Conservation (phyloP, 352 stramenopile genomes). For the Phytophthora aleatoria region DNA sequence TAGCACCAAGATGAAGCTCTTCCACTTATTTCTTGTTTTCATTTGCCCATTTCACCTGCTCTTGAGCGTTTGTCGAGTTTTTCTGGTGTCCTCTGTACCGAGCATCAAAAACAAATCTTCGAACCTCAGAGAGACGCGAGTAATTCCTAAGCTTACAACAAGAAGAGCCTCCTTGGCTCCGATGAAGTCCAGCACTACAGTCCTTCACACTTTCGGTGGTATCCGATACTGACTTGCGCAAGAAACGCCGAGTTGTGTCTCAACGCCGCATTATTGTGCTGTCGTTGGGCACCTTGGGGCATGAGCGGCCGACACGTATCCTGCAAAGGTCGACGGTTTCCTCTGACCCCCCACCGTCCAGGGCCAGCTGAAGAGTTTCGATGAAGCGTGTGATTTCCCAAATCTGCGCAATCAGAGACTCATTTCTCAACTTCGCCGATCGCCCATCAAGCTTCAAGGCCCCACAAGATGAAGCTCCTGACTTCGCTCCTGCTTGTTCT, state of each 20-base stretch:
- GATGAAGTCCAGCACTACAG: background rate
- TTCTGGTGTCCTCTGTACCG: no score
- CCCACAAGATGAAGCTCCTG: conserved; percentile 42
- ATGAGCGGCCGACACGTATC: background rate
- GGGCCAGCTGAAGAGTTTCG: conserved; percentile 8
- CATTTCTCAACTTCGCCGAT: conserved; percentile 30
- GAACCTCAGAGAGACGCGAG: no score
- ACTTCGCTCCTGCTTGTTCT: conserved; percentile 35
- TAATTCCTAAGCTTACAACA: no score
- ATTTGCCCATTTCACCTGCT: no score
- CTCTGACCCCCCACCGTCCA: background rate
- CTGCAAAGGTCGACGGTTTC: background rate
- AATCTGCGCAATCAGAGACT: background rate
- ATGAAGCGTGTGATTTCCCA: background rate
- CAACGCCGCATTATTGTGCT: background rate
- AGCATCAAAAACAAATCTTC: no score
- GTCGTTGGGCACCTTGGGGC: background rate
- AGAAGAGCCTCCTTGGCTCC: no score
- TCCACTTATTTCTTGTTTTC: no score
- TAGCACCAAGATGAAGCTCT: no score
- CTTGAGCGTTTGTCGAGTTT: no score
- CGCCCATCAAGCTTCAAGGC: conserved; percentile 5
- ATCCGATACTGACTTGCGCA: background rate
- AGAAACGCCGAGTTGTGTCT: background rate
- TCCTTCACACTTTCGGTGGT: background rate